phyloP scores from a whole-genome alignment of 2,329 filamentous ascomycete genomes.

The Falciphora oryzae region DNA sequence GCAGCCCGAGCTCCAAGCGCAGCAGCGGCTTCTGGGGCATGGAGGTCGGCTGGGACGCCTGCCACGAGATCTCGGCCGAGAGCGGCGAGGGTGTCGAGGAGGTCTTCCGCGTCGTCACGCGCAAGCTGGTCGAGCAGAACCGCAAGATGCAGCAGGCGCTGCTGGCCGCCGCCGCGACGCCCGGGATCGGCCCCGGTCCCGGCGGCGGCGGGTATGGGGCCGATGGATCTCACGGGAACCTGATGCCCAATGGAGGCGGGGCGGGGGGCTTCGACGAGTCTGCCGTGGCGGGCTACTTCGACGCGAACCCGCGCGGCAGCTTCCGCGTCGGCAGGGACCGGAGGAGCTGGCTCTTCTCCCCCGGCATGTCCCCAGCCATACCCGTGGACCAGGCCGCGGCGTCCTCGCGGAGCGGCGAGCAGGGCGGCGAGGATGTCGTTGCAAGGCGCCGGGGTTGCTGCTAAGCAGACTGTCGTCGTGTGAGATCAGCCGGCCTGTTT shows the following conservation, averaged over 20 bases:
- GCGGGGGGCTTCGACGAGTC: constrained; percentile 12
- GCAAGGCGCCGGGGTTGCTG: constrained; percentile 12
- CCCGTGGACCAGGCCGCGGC: constrained; percentile 37
- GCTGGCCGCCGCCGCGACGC: constrained; percentile 46
- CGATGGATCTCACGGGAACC: constrained; percentile 11
- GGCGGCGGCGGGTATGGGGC: constrained; percentile 14
- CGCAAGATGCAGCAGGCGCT: constrained; percentile 56
- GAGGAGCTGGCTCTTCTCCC: constrained; percentile 54
- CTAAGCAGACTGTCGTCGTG: constrained; percentile 5
- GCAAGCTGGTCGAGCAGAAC: constrained; percentile 60
- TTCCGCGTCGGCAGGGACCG: constrained; percentile 54
- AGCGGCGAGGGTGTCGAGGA: constrained; percentile 94
- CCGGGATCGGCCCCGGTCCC: constrained; percentile 40
- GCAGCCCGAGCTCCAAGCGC: constrained; percentile 57
- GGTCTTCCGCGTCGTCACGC: constrained; percentile 70
- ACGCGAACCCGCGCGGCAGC: constrained; percentile 42
- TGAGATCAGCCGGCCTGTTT: not conserved
- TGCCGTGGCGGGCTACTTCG: constrained; percentile 38
- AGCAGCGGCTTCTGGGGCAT: constrained; percentile 83
- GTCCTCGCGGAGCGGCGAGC: constrained; percentile 10
- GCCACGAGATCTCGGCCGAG: constrained; percentile 93
- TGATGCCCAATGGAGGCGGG: constrained; percentile 8
- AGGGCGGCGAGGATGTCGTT: constrained; percentile 7
- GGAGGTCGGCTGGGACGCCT: constrained; percentile 93
- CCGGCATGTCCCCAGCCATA: constrained; percentile 36